Percentiles rank a stretch among this genome's conserved stretches.
These are phyloP conservation scores for Aspergillus terreus DNA, from an alignment of 2,329 filamentous ascomycete species.

Conservation along the genomic window DNA sequence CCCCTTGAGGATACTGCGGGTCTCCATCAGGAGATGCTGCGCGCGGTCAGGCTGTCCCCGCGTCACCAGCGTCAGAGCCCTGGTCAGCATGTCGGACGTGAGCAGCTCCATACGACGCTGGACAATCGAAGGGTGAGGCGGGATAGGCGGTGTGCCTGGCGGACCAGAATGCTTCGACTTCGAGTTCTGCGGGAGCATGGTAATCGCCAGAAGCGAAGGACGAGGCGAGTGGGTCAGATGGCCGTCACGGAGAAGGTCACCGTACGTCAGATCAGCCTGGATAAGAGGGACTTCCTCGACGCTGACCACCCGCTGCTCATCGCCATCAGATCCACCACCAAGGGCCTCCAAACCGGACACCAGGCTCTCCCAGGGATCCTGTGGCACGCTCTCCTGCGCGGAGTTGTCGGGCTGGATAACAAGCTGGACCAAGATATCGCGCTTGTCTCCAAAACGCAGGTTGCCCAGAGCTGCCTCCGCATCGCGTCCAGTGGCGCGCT, in stretches of 20 bases:
- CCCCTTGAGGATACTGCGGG: constrained; percentile 89
- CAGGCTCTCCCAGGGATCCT: constrained; percentile 96
- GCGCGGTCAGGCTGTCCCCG: constrained; percentile 91
- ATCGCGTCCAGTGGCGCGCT: constrained; percentile 89
- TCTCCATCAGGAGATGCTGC: constrained; percentile 88
- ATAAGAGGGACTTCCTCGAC: constrained; percentile 94
- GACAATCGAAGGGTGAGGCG: constrained; percentile 90
- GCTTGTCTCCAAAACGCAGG: constrained; percentile 90
- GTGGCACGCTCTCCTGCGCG: constrained; percentile 76
- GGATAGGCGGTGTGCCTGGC: constrained; percentile 71
- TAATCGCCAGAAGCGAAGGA: constrained; percentile 88
- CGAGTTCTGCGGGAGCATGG: constrained; percentile 72
- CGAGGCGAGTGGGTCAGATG: constrained; percentile 80
- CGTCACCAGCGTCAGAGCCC: constrained; percentile 84
- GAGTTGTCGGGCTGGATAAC: constrained; percentile 85
- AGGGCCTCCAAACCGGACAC: constrained; percentile 93
- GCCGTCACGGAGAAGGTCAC: constrained; percentile 87
- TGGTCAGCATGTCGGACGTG: constrained; percentile 95
- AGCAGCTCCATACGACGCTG: constrained; percentile 96
- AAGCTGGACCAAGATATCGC: constrained; percentile 88
- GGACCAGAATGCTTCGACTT: constrained; percentile 57
- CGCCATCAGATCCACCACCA: constrained; percentile 79
- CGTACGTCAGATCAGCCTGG: constrained; percentile 90
- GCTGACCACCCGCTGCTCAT: constrained; percentile 76
- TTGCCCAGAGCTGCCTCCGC: constrained; percentile 91